A percentile compares a stretch with the other conserved stretches of the same genome.
phyloP scores from a whole-genome alignment of 169 alveolate genomes.

The Eimeria acervulina region DNA sequence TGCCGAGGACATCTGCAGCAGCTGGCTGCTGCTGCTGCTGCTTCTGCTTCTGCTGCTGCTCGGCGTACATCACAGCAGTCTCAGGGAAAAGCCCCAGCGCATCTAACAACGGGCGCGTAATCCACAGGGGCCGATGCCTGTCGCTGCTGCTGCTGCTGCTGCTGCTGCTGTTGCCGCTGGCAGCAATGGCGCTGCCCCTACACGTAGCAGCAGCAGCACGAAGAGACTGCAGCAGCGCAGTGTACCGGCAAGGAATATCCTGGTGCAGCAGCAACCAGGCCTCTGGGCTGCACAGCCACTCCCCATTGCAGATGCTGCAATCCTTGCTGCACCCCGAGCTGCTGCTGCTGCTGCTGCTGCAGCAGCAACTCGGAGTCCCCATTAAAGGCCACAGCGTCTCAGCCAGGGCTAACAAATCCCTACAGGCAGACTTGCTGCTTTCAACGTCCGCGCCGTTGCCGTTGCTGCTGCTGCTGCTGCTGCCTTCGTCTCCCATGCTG shows the following conservation, averaged over 20 bases:
- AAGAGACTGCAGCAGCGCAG: conserved; percentile 64
- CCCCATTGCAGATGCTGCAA: conserved; percentile 58
- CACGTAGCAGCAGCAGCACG: conserved; percentile 70
- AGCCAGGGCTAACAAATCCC: background rate
- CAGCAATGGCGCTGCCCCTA: conserved; percentile 28
- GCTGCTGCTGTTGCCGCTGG: conserved; percentile 31
- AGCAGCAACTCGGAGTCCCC: conserved; percentile 46
- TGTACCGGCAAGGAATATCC: conserved; percentile 26
- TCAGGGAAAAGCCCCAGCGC: conserved; percentile 37
- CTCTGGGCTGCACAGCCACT: conserved; percentile 50
- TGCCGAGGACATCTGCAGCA: conserved; percentile 28
- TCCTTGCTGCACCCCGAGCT: conserved; percentile 42
- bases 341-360: conserved; percentile 70
- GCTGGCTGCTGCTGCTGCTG: conserved; percentile 65
- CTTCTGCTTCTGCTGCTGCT: conserved; percentile 64
- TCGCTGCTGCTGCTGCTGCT: conserved; percentile 55
- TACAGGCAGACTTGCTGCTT: background rate
- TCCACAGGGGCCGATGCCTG: conserved; percentile 11
- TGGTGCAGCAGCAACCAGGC: conserved; percentile 72
- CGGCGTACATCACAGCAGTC: background rate
- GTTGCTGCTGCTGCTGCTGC: conserved; percentile 29
- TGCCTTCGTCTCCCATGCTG: background rate
- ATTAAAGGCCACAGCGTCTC: conserved; percentile 33
- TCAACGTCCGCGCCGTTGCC: background rate
- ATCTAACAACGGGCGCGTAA: conserved; percentile 33